Evolutionary conservation across 116 monocot species (phyloP), one percentile per base, ranked within the genome.

Genomic region (Dioscorea cayenensis): DNA sequence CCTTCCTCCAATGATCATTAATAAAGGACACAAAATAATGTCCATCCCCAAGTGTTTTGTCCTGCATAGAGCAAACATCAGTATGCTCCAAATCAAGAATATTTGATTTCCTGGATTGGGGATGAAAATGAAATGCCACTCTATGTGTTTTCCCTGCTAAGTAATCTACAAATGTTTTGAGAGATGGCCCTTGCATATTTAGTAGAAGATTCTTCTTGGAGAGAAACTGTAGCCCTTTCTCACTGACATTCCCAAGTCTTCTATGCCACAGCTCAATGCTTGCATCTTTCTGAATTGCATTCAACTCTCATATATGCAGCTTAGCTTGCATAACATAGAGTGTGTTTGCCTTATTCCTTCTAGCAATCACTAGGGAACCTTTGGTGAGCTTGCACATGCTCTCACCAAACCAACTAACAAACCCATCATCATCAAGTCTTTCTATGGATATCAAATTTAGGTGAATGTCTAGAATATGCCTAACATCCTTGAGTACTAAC

Each of bases 11-110:
- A 7, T 36, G 27, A 19, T 72, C 61, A 37, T 72, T 36, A 35
- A 61, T 61, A 38, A 62, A 72, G 36, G 72, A 62, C 25, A 61
- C 60, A 62, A 72, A 72, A 61, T 72, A 72, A 35, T 17, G 11
- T 9, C 32, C 27, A 72, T 36, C 38, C 21, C 60, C 36, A 63
- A 72, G 61, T 36, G 61, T 48, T 49, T n/a, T n/a, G n/a, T n/a
- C n/a, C n/a, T n/a, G n/a, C n/a, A n/a, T n/a, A n/a, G n/a, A n/a
- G n/a, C n/a, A 68, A 38, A 48, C 16, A 21, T 68, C 68, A n/a
- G 43, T 20, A 68, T 68, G 48, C 14, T 49, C 43, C 14, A 48
- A 49, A 20, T 48, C 68, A 48, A 68, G 68, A 49, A 68, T 38
- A 48, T 49, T 22, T 68, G 68, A 1, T 12, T 68, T 68, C 20